Evolutionary conservation across 1,139 yeast genomes (phyloP), one percentile per base, ranked within the genome.

Genomic region (Suhomyces maxii): DNA sequence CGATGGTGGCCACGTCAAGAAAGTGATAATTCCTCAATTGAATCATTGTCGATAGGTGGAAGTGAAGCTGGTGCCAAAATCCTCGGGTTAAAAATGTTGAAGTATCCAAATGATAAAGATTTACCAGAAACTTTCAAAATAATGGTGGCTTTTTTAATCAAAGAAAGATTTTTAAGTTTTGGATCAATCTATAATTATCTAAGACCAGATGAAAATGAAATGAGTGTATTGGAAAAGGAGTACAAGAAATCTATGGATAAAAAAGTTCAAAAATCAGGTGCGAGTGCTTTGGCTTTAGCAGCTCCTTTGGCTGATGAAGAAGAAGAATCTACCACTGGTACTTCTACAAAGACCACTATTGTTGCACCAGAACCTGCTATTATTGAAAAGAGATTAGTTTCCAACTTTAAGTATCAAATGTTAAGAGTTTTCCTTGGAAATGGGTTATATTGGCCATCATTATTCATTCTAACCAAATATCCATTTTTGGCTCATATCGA

Each of bases 261-360:
- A 12, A 78, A 83, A 47, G 83, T 86, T 0, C 73, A 77, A 55
- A 72, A 76, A 51, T 86, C 95, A 0, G 79, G 82, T 26, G 86
- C 89, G 0, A 87, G 86, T 51, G 96, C 96, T 0, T 68, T 91
- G 44, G 95, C 97, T 0, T 64, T 89, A 55, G 96, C 97, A 3
- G 95, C 95, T 7, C 96, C 97, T 1, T 69, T 91, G 40, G 74
- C 77, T 6, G 85, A 83, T 42, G 95, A 85, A 23, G 86, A 80
- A 13, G 86, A 77, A 6, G 61, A 50, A 10, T 51, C 43, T 7
- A 25, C 42, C 7, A 34, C 32, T 8, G 58, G 37, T 32, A 11
- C 32, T 6, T 12, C 40, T 2, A 28, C 34, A 6, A 39, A 30
- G 26, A 45, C 45, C 26, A 34, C 42, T 18, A 39, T 9, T 6